phyloP scores from a whole-genome alignment of 179 eudicot genomes.

The Beta macrorhiza region DNA sequence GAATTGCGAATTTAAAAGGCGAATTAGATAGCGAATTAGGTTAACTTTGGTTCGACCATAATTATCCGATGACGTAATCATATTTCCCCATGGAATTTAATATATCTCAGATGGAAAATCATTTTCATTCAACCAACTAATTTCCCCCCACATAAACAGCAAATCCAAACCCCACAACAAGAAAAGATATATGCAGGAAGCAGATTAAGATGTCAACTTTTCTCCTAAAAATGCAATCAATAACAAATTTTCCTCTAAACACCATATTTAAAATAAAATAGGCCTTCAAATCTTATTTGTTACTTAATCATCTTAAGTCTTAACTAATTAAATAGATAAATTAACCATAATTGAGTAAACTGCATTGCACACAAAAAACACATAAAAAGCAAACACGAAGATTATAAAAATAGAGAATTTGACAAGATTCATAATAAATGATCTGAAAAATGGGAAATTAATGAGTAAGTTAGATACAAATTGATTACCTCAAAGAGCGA shows the following conservation, averaged over 20 bases:
- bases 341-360: too few species aligned
- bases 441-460: background rate
- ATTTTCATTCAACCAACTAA: background rate
- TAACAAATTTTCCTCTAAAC: background rate
- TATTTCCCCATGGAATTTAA: background rate
- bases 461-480: background rate
- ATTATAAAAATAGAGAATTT: background rate
- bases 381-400: background rate
- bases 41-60: background rate
- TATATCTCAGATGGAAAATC: background rate
- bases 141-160: too few species aligned
- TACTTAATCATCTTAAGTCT: too few species aligned
- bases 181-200: too few species aligned
- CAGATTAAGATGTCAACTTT: background rate
- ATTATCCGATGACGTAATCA: background rate
- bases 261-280: too few species aligned
- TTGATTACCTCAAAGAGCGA: slow-evolving; percentile 64
- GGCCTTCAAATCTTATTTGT: too few species aligned
- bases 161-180: too few species aligned
- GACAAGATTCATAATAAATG: too few species aligned
- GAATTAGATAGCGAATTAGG: too few species aligned
- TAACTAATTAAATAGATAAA: too few species aligned
- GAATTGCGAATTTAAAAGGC: too few species aligned
- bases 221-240: background rate
- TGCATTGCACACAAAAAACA: background rate